Base-by-base conservation (phyloP, 768 basidiomycete genomes). In the Phaeolepiota aurea region DNA sequence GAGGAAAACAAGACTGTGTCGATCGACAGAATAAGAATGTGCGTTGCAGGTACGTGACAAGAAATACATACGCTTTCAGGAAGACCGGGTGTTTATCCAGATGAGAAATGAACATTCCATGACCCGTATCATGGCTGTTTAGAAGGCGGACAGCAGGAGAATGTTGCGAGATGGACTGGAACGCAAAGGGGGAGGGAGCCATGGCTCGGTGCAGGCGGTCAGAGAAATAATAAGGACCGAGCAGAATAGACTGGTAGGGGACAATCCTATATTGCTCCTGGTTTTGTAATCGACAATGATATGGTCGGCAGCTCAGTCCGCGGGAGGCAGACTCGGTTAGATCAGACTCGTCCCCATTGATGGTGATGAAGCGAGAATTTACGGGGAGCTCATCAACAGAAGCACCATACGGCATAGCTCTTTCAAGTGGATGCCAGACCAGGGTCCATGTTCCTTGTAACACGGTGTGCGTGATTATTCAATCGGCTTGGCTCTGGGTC, bases 21-120 rank as follows among this genome's bases (percentile, higher is more conserved):
- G n/a, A 28, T 28, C n/a, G 25, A 7, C 7, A 28, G n/a, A 28
- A 7, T 28, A n/a, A 28, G n/a, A 7, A 28, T 28, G 7, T 7
- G 25, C 25, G 25, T 28, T 28, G 25, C 7, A 28, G 7, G 25
- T 7, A 28, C 25, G 25, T n/a, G n/a, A n/a, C n/a, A n/a, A n/a
- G n/a, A n/a, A 19, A 10, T 9, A 32, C 39, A 5, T 31, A 40
- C 39, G 19, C 9, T 16, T 40, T 40, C n/a, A 16, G 5, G 12
- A 16, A 16, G 7, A 31, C 16, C 5, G 20, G 13, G 23, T 7
- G 23, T 16, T 20, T 40, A 31, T 40, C 39, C 4, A 40, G 39
- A 20, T 40, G 39, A 32, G 39, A 30, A 22, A 40, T 40, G 18
- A 40, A 40, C 23, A 31, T 31, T 13, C 39, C 39, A 40, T 40